Conservation (phyloP, 495 filamentous ascomycete genomes). For the Podospora pseudopauciseta region DNA sequence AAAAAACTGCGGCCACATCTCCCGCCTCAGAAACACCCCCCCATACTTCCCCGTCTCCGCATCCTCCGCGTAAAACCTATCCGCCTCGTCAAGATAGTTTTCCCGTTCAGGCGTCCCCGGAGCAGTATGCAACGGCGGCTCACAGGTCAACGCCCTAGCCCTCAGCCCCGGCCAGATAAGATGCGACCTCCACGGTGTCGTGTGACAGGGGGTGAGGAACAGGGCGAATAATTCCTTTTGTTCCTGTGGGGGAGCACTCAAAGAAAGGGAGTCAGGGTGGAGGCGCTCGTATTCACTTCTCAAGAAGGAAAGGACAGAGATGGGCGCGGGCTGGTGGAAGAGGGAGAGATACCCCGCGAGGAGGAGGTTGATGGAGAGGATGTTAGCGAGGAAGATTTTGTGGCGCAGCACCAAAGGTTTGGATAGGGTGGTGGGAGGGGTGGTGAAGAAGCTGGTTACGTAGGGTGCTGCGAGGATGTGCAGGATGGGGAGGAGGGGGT, state of each 20-base stretch:
- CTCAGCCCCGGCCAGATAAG: conserved; percentile 68
- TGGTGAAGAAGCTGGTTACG: conserved; percentile 62
- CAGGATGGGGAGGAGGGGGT: conserved; percentile 81
- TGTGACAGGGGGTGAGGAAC: conserved; percentile 97
- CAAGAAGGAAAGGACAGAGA: conserved; percentile 69
- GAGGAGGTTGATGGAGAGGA: conserved; percentile 62
- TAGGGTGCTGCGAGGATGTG: conserved; percentile 73
- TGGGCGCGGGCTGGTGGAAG: conserved; percentile 73
- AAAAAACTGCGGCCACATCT: conserved; percentile 36
- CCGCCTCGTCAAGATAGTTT: conserved; percentile 80
- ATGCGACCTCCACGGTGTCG: conserved; percentile 92
- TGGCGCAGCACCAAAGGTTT: conserved; percentile 38
- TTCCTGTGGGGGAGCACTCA: conserved; percentile 19
- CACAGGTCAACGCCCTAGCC: conserved; percentile 87
- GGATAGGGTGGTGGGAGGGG: conserved; percentile 19
- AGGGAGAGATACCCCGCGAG: conserved; percentile 71
- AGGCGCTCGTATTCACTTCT: conserved; percentile 62
- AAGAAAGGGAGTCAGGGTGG: conserved; percentile 35
- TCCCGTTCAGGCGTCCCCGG: conserved; percentile 49
- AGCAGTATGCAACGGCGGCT: conserved; percentile 70
- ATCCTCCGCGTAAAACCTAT: conserved; percentile 66
- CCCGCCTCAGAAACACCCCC: conserved; percentile 50
- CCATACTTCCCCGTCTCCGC: conserved; percentile 20
- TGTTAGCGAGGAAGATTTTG: conserved; percentile 52
- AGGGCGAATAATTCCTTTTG: conserved; percentile 60